Conservation (phyloP, 2,329 filamentous ascomycete genomes). For the Botrytis paeoniae region DNA sequence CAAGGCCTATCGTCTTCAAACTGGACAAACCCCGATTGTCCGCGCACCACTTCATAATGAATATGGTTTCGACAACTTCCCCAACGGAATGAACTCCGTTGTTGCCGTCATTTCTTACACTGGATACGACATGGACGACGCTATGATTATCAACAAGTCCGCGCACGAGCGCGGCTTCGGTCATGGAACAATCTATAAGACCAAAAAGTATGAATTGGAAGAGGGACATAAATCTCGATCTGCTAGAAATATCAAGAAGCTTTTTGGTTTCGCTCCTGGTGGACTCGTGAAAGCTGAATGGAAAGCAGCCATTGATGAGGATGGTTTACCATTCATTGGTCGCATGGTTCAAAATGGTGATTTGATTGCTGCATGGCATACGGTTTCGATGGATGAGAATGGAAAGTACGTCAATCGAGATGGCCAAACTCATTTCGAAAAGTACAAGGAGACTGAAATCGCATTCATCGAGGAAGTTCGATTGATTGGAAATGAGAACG, state of each 20-base stretch:
- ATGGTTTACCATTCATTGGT: constrained; percentile 82
- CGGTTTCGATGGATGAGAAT: constrained; percentile 74
- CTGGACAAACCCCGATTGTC: constrained; percentile 92
- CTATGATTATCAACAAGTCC: constrained; percentile 99
- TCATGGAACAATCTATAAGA: constrained; percentile 96
- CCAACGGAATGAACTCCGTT: constrained; percentile 91
- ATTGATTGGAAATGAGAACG: constrained; percentile 80
- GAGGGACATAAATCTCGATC: constrained; percentile 67
- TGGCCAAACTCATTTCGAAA: constrained; percentile 80
- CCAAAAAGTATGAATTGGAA: constrained; percentile 83
- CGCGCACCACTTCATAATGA: constrained; percentile 90
- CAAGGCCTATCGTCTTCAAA: constrained; percentile 92
- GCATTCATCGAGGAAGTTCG: constrained; percentile 92
- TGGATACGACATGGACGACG: constrained; percentile 99
- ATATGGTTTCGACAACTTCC: constrained; percentile 97
- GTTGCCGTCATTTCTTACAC: constrained; percentile 99
- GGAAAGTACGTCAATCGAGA: constrained; percentile 82
- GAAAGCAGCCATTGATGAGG: constrained; percentile 74
- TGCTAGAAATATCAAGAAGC: constrained; percentile 68
- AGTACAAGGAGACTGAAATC: constrained; percentile 89
- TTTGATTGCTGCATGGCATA: constrained; percentile 85
- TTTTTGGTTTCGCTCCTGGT: constrained; percentile 87
- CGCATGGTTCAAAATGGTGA: constrained; percentile 76
- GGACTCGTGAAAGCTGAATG: constrained; percentile 68
- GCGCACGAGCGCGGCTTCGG: constrained; percentile 94